Evolutionary conservation across 257 asterid genomes (phyloP).

Genomic region (Eustoma russellianum): DNA sequence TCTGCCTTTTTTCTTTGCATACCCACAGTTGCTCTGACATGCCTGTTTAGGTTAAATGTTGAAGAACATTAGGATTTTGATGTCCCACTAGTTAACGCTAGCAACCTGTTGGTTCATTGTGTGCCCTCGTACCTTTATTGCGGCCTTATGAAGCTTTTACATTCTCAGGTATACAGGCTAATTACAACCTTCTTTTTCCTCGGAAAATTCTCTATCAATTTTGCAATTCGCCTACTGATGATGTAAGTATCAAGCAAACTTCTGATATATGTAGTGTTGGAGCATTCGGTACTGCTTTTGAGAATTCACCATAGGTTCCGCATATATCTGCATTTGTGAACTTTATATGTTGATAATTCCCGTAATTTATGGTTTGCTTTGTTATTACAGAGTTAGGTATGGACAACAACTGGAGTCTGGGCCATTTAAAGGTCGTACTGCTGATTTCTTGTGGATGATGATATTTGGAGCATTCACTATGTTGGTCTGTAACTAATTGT

Average conservation of each 20-base stretch:
- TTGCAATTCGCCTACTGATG: conserved; percentile 97
- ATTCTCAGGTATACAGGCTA: conserved; percentile 69
- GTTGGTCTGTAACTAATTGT: conserved; percentile 37
- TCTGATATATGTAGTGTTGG: background rate
- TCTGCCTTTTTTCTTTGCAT: no score
- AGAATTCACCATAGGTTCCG: background rate
- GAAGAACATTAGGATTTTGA: no score
- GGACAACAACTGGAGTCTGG: conserved; percentile 93
- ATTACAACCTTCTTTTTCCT: conserved; percentile 79
- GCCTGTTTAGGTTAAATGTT: no score
- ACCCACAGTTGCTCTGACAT: no score
- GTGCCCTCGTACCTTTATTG: background rate
- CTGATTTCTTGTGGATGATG: conserved; percentile 99
- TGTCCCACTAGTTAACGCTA: no score
- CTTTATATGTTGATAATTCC: background rate
- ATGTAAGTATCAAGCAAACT: conserved; percentile 44
- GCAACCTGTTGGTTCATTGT: background rate
- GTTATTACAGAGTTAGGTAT: conserved; percentile 73
- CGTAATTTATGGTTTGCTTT: conserved; percentile 14
- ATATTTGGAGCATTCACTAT: conserved; percentile 73
- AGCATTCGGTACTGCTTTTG: background rate
- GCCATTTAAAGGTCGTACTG: conserved; percentile 83
- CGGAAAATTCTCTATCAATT: conserved; percentile 80
- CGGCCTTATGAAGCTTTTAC: background rate
- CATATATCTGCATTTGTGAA: background rate